These are phyloP conservation scores for Sporothrix dimorphospora DNA, from an alignment of 2,329 filamentous ascomycete species.

Conservation along the genomic window DNA sequence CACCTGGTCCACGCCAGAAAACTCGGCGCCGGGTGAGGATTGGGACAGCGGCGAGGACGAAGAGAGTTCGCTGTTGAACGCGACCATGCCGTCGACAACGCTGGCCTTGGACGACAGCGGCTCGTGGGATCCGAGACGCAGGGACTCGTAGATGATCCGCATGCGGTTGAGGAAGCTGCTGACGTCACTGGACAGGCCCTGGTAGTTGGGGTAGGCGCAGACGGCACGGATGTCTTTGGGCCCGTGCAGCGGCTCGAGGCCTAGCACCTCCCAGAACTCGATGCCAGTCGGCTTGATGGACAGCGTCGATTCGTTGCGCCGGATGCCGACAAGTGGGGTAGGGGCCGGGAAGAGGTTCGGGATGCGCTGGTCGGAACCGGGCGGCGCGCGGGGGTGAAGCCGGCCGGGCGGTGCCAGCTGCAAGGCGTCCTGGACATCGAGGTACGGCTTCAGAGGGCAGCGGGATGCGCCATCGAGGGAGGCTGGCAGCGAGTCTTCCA, in stretches of 20 bases:
- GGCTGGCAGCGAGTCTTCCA: slow-evolving; percentile 50
- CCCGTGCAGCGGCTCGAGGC: slow-evolving; percentile 71
- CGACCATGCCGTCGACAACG: slow-evolving; percentile 53
- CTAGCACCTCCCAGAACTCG: slow-evolving; percentile 80
- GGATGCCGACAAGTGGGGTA: slow-evolving; percentile 72
- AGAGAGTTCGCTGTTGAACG: slow-evolving; percentile 45
- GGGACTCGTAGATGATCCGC: slow-evolving; percentile 71
- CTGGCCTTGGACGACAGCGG: slow-evolving; percentile 48
- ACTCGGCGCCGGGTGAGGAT: slow-evolving; percentile 45
- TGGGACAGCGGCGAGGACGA: not conserved
- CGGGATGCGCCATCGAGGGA: slow-evolving; percentile 48
- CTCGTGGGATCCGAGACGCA: slow-evolving; percentile 70
- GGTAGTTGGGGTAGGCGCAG: slow-evolving; percentile 70
- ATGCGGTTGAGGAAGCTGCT: slow-evolving; percentile 68
- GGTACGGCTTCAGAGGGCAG: slow-evolving; percentile 53
- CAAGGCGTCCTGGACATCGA: slow-evolving; percentile 62
- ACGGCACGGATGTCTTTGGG: slow-evolving; percentile 71
- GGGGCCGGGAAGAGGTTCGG: slow-evolving; percentile 64
- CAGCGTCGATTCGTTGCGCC: slow-evolving; percentile 68
- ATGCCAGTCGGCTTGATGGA: slow-evolving; percentile 76
- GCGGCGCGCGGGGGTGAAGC: slow-evolving; percentile 53
- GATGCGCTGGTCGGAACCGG: slow-evolving; percentile 52
- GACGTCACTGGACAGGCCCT: slow-evolving; percentile 64
- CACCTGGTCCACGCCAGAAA: slow-evolving; percentile 54
- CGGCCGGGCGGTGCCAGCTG: slow-evolving; percentile 56